Base-by-base conservation (phyloP, 805 yeast species). In the Cyberlindnera xylosilytica region DNA sequence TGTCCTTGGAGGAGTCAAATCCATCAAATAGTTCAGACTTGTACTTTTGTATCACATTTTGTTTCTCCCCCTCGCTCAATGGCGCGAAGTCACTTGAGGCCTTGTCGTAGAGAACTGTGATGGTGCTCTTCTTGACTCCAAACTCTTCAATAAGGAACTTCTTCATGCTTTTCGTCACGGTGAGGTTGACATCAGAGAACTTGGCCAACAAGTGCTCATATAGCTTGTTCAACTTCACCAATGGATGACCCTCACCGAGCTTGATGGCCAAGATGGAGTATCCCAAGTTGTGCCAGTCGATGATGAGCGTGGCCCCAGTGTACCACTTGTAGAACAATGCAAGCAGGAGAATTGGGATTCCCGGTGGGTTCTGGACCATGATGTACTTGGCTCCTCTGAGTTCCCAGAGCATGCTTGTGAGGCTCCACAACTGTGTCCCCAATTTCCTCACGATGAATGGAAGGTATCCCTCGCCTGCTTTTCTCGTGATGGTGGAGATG, bases 261-360 rank as follows among this genome's bases (percentile, higher is more conserved):
- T 79, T 79, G 56, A 91, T 60, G 40, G 83, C 81, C 44, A 93
- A 64, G 20, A 93, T 87, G 2, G 95, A 77, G 62, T 78, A 91
- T 31, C 95, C 96, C 53, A 93, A 70, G 62, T 93, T 93, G 63
- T 93, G 99, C 99, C 99, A 93, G 64, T 93, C 99, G 37, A 93
- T 77, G 17, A 93, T 73, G 19, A 91, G 63, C 55, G 74, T 72
- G 4, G 90, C 70, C 2, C 79, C 72, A 11, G 77, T 73, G 33
- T 78, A 59, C 45, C 69, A 63, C 44, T 76, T 74, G 57, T 76
- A 79, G 1, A 81, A 18, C 2, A 83, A 73, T 0, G 79, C 72
- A 2, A 90, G 66, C 0, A 85, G 75, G 13, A 93, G 63, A 3
- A 88, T 69, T 0, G 99, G 99, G 36, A 93, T 72, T 4, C 87